These are phyloP conservation scores for Reticulascus tulasneorum DNA, from an alignment of 2,329 filamentous ascomycete species.

Conservation along the genomic window DNA sequence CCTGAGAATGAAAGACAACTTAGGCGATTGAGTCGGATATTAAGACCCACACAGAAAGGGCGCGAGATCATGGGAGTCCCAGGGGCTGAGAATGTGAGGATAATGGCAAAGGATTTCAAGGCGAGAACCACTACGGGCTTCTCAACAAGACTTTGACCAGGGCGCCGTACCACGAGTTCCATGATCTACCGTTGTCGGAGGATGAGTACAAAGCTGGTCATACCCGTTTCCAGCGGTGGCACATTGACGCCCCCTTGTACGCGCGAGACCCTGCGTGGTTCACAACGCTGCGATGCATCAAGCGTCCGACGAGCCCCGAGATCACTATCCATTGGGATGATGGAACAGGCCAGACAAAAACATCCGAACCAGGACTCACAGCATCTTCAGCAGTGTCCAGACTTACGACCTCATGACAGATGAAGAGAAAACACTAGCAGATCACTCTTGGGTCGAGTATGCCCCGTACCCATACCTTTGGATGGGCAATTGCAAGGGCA, in stretches of 20 bases:
- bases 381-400: conserved; percentile 39
- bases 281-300: conserved; percentile 35
- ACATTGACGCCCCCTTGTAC: conserved; percentile 42
- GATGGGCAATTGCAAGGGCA: conserved; percentile 36
- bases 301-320: conserved; percentile 30
- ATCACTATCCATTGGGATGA: conserved; percentile 38
- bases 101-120: conserved; percentile 44
- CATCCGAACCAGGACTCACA: conserved; percentile 36
- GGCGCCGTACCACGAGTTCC: conserved; percentile 31
- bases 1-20: neutral
- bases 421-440: conserved; percentile 34
- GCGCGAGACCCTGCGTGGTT: conserved; percentile 36
- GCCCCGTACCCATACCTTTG: conserved; percentile 40
- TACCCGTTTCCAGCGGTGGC: conserved; percentile 43
- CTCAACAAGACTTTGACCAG: conserved; percentile 27
- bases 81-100: conserved; percentile 36
- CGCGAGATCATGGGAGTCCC: conserved; percentile 33
- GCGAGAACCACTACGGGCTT: conserved; percentile 38
- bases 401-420: conserved; percentile 34
- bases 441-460: conserved; percentile 43
- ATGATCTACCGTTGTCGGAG: conserved; percentile 25
- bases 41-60: conserved; percentile 16
- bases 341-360: conserved; percentile 35
- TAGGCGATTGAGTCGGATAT: neutral
- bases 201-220: conserved; percentile 34